Conservation (phyloP, 495 filamentous ascomycete genomes). For the Hamigera avellanea region DNA sequence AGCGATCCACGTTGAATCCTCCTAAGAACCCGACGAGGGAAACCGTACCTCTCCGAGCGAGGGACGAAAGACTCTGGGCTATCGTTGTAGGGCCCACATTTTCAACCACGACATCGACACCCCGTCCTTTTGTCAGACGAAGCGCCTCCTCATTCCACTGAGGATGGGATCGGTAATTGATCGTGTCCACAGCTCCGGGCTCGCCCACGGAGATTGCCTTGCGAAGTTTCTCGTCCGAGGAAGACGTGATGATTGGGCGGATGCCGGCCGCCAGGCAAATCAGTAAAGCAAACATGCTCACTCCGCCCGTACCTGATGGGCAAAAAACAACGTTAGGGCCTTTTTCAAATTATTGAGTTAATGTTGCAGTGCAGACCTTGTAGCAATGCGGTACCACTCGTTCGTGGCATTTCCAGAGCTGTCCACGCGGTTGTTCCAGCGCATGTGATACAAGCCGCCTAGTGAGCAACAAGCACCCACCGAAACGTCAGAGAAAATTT, state of each 20-base stretch:
- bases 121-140: conserved; percentile 15
- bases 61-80: neutral
- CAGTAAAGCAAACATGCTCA: conserved; percentile 12
- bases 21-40: conserved; percentile 4
- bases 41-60: conserved; percentile 1
- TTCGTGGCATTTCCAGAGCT: too few species aligned
- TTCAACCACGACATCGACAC: conserved; percentile 16
- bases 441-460: too few species aligned
- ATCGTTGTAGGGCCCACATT: conserved; percentile 2
- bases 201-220: conserved; percentile 9
- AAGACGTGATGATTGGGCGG: conserved; percentile 25
- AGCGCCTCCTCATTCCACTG: conserved; percentile 12
- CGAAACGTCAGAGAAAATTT: too few species aligned
- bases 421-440: too few species aligned
- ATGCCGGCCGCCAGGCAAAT: conserved; percentile 5
- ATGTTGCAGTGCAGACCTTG: too few species aligned
- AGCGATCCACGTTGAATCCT: too few species aligned
- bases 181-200: neutral
- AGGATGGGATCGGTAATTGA: conserved; percentile 16
- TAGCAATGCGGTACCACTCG: too few species aligned
- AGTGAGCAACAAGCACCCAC: too few species aligned
- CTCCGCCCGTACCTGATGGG: conserved; percentile 20
- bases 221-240: conserved; percentile 18
- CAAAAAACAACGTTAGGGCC: too few species aligned
- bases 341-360: too few species aligned